Evolutionary conservation across 1,139 yeast genomes (phyloP), one percentile per base, ranked within the genome.

Genomic region (Ashbya aceris): DNA sequence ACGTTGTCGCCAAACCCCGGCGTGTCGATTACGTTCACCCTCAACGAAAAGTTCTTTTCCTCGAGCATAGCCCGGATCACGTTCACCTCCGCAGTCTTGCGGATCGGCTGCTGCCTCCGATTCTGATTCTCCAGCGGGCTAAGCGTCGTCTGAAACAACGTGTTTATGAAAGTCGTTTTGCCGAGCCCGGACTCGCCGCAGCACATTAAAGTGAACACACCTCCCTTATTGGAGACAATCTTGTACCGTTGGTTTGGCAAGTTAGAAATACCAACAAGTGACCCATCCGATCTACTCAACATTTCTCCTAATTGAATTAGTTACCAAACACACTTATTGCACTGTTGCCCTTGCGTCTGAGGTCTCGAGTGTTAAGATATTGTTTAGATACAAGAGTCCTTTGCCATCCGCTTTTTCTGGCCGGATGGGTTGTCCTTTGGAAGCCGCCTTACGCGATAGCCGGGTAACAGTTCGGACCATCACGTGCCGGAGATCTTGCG

Each of bases 1-100:
- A 91, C 94, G 62, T 87, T 86, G 66, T 89, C 96, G 49, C 98
- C 99, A 61, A 91, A 87, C 1, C 98, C 98, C 12, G 98, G 98
- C 7, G 98, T 91, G 65, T 91, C 99, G 55, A 93, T 79, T 47
- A 91, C 74, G 58, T 91, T 91, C 51, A 93, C 75, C 49, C 93
- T 77, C 54, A 91, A 74, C 56, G 75, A 77, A 69, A 91, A 91
- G 60, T 83, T 84, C 67, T 86, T 85, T 62, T 93, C 99, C 63
- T 89, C 96, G 53, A 93, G 73, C 54, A 84, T 79, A 17, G 97
- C 96, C 58, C 95, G 79, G 40, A 84, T 79, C 49, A 91, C 79
- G 50, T 84, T 93, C 55, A 91, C 86, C 59, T 86, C 96, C 32
- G 86, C 95, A 2, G 97, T 91, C 63, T 85, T 85, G 56, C 77